These are phyloP conservation scores for Aspergillus japonicus DNA, from an alignment of 2,329 filamentous ascomycete species.

Conservation along the genomic window DNA sequence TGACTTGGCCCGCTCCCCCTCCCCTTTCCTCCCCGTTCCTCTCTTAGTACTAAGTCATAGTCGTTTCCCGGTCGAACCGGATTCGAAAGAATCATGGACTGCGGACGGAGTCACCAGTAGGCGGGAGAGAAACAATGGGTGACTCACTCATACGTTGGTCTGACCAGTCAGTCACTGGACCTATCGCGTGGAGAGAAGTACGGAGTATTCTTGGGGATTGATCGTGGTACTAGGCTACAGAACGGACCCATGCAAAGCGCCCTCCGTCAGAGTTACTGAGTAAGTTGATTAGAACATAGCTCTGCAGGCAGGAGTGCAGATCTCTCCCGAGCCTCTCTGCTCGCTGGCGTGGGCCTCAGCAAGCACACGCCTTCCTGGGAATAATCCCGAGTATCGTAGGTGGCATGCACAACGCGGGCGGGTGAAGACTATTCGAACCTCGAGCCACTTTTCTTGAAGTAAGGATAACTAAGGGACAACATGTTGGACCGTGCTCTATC, in stretches of 20 bases:
- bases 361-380: no score
- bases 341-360: not conserved
- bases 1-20: constrained; percentile 13
- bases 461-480: not conserved
- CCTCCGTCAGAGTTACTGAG: no score
- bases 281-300: constrained; percentile 11
- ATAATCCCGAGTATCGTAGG: not conserved
- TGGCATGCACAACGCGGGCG: not conserved
- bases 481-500: constrained; percentile 1
- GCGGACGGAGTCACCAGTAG: constrained; percentile 4
- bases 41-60: no score
- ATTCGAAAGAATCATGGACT: not conserved
- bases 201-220: no score
- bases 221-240: no score
- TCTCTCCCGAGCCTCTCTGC: constrained; percentile 11
- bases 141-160: constrained; percentile 1
- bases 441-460: not conserved
- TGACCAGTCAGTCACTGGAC: not conserved
- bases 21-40: not conserved
- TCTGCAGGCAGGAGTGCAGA: constrained; percentile 18
- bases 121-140: not conserved
- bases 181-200: no score
- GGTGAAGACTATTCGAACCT: constrained; percentile 1
- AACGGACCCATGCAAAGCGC: not conserved
- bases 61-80: constrained; percentile 2